Percentiles rank a stretch among this genome's conserved stretches.
Evolutionary conservation across 768 basidiomycete genomes (phyloP).

Genomic region (Panellus pusillus): DNA sequence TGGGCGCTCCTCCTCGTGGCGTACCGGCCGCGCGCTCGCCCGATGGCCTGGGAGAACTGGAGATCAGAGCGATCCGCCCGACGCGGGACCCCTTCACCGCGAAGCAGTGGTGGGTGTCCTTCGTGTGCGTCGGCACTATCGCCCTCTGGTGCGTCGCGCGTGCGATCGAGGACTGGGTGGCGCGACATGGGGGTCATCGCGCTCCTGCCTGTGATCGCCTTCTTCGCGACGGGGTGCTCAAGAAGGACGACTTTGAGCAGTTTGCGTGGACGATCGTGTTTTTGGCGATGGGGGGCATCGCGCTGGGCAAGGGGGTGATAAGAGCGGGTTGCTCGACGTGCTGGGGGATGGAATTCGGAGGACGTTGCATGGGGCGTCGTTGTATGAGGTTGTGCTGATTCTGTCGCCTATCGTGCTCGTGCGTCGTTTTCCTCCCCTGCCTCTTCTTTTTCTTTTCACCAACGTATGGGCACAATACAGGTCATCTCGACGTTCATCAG

Average conservation of each 20-base stretch:
- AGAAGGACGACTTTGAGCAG: slow-evolving; percentile 97
- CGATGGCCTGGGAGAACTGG: slow-evolving; percentile 73
- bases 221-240: slow-evolving; percentile 90
- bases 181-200: slow-evolving; percentile 99
- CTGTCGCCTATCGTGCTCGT: slow-evolving; percentile 73
- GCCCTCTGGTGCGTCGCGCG: slow-evolving; percentile 88
- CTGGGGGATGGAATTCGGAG: slow-evolving; percentile 64
- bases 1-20: slow-evolving; percentile 86
- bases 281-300: slow-evolving; percentile 97
- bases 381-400: slow-evolving; percentile 72
- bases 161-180: slow-evolving; percentile 69
- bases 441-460: slow-evolving; percentile 21
- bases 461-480: slow-evolving; percentile 32
- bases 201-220: slow-evolving; percentile 87
- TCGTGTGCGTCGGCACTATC: slow-evolving; percentile 85
- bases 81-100: slow-evolving; percentile 77
- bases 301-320: slow-evolving; percentile 90
- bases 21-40: slow-evolving; percentile 71
- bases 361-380: slow-evolving; percentile 58
- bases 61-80: slow-evolving; percentile 83
- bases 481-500: slow-evolving; percentile 94
- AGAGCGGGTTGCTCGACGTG: slow-evolving; percentile 82
- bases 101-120: slow-evolving; percentile 89
- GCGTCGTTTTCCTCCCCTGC: slow-evolving; percentile 35
- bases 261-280: slow-evolving; percentile 95